Percentiles rank a stretch among this genome's conserved stretches.
Evolutionary conservation across 768 basidiomycete species (phyloP).

Genomic region (Auriculariales sp.): DNA sequence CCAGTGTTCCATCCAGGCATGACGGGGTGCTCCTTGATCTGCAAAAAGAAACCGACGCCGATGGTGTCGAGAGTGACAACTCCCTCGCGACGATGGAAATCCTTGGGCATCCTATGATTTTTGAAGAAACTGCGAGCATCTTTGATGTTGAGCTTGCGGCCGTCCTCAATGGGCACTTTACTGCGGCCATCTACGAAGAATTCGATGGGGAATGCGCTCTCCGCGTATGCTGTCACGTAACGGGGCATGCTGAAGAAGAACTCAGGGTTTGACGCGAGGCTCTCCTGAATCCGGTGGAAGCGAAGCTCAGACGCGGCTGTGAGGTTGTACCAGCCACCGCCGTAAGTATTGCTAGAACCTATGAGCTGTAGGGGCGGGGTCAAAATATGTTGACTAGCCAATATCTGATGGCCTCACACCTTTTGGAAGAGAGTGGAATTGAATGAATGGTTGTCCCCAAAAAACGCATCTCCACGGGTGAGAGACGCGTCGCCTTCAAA

Average conservation of each 20-base stretch:
- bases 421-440: constrained; percentile 4
- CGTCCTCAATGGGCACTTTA: background rate
- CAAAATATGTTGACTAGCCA: background rate
- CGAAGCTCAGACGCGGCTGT: constrained; percentile 2
- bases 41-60: background rate
- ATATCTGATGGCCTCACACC: background rate
- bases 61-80: background rate
- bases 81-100: background rate
- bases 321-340: background rate
- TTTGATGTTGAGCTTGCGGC: constrained; percentile 1
- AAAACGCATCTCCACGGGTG: constrained; percentile 6
- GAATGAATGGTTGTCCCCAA: constrained; percentile 4
- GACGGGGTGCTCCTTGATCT: background rate
- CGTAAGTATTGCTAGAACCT: background rate
- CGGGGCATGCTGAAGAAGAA: constrained; percentile 3
- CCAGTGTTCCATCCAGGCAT: background rate
- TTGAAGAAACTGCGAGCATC: constrained; percentile 1
- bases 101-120: background rate
- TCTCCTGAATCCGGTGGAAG: constrained; percentile 3
- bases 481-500: constrained; percentile 7
- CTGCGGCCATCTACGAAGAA: constrained; percentile 4
- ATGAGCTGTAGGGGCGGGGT: background rate
- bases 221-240: constrained; percentile 1
- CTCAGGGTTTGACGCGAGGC: constrained; percentile 3
- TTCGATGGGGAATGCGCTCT: constrained; percentile 1